A percentile compares a stretch with the other conserved stretches of the same genome.
These are phyloP conservation scores for Pestalotiopsis sp. DNA, from an alignment of 2,329 filamentous ascomycete genomes.

Conservation along the genomic window DNA sequence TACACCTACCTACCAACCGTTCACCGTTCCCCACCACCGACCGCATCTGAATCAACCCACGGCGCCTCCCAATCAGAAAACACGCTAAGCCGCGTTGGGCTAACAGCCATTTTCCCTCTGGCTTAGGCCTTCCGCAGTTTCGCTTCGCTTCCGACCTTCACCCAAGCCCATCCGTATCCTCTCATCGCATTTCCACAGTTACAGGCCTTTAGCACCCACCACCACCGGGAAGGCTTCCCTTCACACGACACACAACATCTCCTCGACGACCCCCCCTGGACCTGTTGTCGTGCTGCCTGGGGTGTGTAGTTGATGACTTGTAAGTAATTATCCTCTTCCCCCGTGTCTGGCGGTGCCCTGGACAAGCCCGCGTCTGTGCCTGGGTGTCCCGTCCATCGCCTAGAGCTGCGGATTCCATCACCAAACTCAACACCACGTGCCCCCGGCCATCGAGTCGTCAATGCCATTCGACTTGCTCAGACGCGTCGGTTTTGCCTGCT, in stretches of 20 bases:
- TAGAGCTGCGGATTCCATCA: conserved; percentile 31
- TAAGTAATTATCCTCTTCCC: conserved; percentile 29
- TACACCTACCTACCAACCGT: too few species aligned
- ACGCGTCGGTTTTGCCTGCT: conserved; percentile 25
- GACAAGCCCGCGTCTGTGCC: conserved; percentile 27
- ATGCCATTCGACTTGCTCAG: conserved; percentile 27
- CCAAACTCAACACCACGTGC: conserved; percentile 27
- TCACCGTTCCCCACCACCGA: too few species aligned
- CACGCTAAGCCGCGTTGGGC: conserved; percentile 15
- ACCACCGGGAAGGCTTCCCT: conserved; percentile 18
- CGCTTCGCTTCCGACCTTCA: conserved; percentile 27
- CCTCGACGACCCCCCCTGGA: conserved; percentile 14
- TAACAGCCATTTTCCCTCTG: conserved; percentile 15
- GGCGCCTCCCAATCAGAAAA: conserved; percentile 1
- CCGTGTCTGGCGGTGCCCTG: conserved; percentile 20
- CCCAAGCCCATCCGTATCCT: conserved; percentile 20
- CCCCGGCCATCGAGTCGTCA: conserved; percentile 28
- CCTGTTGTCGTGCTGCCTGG: conserved; percentile 17
- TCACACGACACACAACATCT: conserved; percentile 5
- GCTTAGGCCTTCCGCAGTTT: conserved; percentile 25
- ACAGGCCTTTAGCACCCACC: conserved; percentile 19
- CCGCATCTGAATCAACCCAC: neutral
- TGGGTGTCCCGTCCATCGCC: conserved; percentile 25
- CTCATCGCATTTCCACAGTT: conserved; percentile 15
- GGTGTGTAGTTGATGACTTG: conserved; percentile 32